A percentile compares a stretch with the other conserved stretches of the same genome.
Conservation (phyloP, 768 basidiomycete genomes). For the Dioszegia crocea region DNA sequence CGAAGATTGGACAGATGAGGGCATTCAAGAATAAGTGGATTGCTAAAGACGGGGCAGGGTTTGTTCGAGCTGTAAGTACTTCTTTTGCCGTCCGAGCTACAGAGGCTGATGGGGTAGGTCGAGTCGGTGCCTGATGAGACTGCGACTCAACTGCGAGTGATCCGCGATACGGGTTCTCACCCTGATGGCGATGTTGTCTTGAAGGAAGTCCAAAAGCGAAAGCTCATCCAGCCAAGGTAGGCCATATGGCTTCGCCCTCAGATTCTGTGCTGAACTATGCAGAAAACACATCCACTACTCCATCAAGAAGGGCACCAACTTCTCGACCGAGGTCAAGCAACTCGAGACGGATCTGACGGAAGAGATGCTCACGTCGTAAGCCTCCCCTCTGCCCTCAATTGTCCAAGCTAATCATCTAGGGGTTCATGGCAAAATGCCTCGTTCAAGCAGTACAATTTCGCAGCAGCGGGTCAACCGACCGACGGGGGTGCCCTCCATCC, state of each 20-base stretch:
- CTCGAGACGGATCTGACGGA: conserved; percentile 93
- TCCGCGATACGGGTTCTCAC: conserved; percentile 64
- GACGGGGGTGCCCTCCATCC: conserved; percentile 92
- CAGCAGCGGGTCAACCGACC: conserved; percentile 85
- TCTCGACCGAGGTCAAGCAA: conserved; percentile 86
- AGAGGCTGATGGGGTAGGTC: conserved; percentile 48
- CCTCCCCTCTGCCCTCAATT: conserved; percentile 11
- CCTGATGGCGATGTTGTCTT: conserved; percentile 71
- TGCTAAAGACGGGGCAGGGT: conserved; percentile 73
- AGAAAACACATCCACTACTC: conserved; percentile 97
- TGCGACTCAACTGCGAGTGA: conserved; percentile 66
- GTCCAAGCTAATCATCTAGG: conserved; percentile 52
- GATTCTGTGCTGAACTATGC: neutral
- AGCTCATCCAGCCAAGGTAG: conserved; percentile 78
- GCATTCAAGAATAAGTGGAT: conserved; percentile 99
- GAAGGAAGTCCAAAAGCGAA: conserved; percentile 85
- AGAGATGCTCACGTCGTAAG: conserved; percentile 89
- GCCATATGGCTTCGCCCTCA: conserved; percentile 8
- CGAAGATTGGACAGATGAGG: conserved; percentile 88
- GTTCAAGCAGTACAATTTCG: conserved; percentile 99
- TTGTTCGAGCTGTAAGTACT: conserved; percentile 73
- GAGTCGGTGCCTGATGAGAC: conserved; percentile 68
- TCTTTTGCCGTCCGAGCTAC: neutral
- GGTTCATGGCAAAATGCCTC: conserved; percentile 88
- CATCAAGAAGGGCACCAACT: conserved; percentile 74